Base-by-base conservation (phyloP, 176 grass and related monocot species). In the Rhynchospora tenuis region DNA sequence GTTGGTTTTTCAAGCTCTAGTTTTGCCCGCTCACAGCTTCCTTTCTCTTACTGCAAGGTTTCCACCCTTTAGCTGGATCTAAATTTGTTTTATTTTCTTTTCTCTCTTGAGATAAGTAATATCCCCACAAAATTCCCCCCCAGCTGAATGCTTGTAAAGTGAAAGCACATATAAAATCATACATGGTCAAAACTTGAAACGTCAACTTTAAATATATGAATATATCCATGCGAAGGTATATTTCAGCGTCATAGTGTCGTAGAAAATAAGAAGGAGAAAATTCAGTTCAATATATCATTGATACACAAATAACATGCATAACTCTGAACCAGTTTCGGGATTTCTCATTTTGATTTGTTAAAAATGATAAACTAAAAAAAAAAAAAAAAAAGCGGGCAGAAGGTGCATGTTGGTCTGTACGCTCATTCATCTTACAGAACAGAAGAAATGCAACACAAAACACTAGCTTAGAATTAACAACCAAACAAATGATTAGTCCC, bases 1-100 rank as follows among this genome's bases (percentile, higher is more conserved):
- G 76, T 88, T 19, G 89, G 81, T 1, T 69, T 90, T 73, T 79
- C 67, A 71, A 71, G 67, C 12, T 65, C 80, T 17, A 78, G 86
- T 5, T 7, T 63, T 46, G 79, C 61, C 45, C 87, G 87, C 1
- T 51, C 88, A 23, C 12, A 65, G 0, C 65, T 81, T 69, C 85
- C 64, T 19, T 16, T 89, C 11, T 48, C 46, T 17, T 80, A 50
- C 47, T 93, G 89, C 83, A 91, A 97, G 93, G 93, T 96, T 62
- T 0, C 10, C 10, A 15, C 31, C 19, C 50, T 16, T 7, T n/a
- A 9, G 2, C 10, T 14, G 29, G 0, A 60, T 31, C 71, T 71
- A 10, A 24, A 29, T 60, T 42, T 74, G 38, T 72, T 29, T 16
- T 50, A 2, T 16, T 3, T 47, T 83, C 45, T 68, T 38, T 38